Evolutionary conservation across 352 stramenopile genomes (phyloP).

Genomic region (Pythium aphanidermatum): DNA sequence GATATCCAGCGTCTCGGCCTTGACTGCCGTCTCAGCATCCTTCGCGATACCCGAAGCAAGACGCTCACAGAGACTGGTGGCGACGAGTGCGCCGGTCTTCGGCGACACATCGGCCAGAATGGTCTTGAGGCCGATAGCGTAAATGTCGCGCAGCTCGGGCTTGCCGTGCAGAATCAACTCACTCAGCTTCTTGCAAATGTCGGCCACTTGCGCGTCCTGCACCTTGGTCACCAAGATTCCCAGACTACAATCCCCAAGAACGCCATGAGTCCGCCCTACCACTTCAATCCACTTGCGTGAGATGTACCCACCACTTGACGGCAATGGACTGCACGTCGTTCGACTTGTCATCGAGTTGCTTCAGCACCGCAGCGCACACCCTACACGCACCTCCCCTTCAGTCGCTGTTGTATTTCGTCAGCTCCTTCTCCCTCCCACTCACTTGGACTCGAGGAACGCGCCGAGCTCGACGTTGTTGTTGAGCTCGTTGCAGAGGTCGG

Average conservation of each 20-base stretch:
- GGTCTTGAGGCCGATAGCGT: slow-evolving; percentile 98
- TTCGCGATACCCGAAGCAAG: slow-evolving; percentile 59
- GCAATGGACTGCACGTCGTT: slow-evolving; percentile 98
- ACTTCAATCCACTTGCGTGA: neutral
- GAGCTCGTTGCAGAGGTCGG: slow-evolving; percentile 96
- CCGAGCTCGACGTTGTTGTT: slow-evolving; percentile 90
- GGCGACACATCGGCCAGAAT: slow-evolving; percentile 93
- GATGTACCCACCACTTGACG: slow-evolving; percentile 66
- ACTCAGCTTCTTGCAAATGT: slow-evolving; percentile 97
- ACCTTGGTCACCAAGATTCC: slow-evolving; percentile 97
- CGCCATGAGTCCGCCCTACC: neutral
- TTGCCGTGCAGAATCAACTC: slow-evolving; percentile 96
- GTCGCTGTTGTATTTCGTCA: too few relatives aligned
- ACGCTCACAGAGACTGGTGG: slow-evolving; percentile 54
- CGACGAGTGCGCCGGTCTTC: slow-evolving; percentile 84
- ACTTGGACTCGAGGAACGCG: slow-evolving; percentile 80
- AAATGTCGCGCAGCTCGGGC: slow-evolving; percentile 97
- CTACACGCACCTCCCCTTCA: slow-evolving; percentile 29
- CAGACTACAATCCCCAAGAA: slow-evolving; percentile 37
- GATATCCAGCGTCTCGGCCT: slow-evolving; percentile 95
- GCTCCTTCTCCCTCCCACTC: too few relatives aligned
- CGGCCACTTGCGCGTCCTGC: slow-evolving; percentile 90
- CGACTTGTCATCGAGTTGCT: slow-evolving; percentile 97
- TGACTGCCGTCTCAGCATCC: slow-evolving; percentile 76
- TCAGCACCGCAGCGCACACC: slow-evolving; percentile 94